Evolutionary conservation across 805 yeast genomes (phyloP), one percentile per base, ranked within the genome.

Genomic region (Brettanomyces anomalus): DNA sequence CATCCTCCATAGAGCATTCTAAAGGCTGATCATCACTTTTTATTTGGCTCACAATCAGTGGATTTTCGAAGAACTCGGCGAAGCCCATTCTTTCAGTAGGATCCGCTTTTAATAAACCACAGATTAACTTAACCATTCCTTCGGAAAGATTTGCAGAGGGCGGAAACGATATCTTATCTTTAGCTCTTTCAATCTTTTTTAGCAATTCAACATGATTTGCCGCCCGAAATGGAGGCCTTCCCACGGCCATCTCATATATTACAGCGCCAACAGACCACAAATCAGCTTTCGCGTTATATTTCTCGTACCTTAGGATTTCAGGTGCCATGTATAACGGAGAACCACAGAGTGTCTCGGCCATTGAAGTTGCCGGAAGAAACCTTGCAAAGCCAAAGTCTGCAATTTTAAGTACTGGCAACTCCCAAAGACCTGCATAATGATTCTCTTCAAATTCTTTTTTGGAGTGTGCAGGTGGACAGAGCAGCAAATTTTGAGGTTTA

Each of bases 241-340:
- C 97, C 26, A 85, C 88, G 11, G 85, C 75, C 96, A 93, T 89
- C 62, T 93, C 98, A 62, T 81, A 93, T 11, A 89, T 66, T 1
- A 93, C 97, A 1, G 97, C 94, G 3, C 98, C 98, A 4, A 90
- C 96, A 5, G 97, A 88, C 98, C 98, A 93, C 49, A 93, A 65
- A 59, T 93, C 98, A 0, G 97, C 97, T 60, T 88, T 89, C 4
- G 97, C 98, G 52, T 89, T 88, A 65, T 93, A 93, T 63, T 88
- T 93, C 60, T 93, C 97, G 57, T 86, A 89, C 49, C 95, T 72
- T 52, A 93, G 68, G 39, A 93, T 93, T 64, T 93, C 98, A 0
- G 98, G 98, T 0, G 98, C 98, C 98, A 93, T 93, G 64, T 93
- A 93, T 36, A 93, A 72, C 3, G 98, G 98, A 10, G 96, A 86